Evolutionary conservation across 805 yeast species (phyloP).

Genomic region (Barnettozyma californica): DNA sequence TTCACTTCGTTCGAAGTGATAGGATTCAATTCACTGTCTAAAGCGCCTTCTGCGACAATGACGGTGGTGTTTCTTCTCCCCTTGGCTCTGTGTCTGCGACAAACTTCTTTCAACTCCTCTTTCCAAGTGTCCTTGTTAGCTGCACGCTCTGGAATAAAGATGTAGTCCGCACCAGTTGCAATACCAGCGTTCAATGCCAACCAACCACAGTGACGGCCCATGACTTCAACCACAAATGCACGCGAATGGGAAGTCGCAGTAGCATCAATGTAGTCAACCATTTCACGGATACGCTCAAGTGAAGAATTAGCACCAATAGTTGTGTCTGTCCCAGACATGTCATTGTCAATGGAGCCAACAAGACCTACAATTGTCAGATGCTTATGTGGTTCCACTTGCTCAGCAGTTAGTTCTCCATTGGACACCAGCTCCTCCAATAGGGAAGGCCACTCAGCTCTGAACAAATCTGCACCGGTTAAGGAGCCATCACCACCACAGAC

Average conservation of each 20-base stretch:
- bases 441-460: constrained; percentile 93
- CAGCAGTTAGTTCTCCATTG: constrained; percentile 50
- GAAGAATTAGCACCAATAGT: constrained; percentile 97
- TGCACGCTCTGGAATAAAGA: constrained; percentile 93
- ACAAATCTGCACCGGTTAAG: constrained; percentile 92
- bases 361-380: constrained; percentile 85
- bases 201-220: constrained; percentile 99
- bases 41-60: constrained; percentile 97
- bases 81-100: constrained; percentile 69
- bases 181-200: constrained; percentile 95
- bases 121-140: constrained; percentile 72
- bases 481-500: constrained; percentile 99
- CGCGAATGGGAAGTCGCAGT: constrained; percentile 96
- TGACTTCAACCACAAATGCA: constrained; percentile 96
- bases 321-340: constrained; percentile 94
- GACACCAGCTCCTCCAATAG: constrained; percentile 66
- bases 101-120: constrained; percentile 69
- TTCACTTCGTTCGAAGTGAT: constrained; percentile 78
- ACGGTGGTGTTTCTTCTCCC: constrained; percentile 95
- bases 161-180: constrained; percentile 92
- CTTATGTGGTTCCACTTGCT: constrained; percentile 55
- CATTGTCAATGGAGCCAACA: constrained; percentile 97
- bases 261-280: constrained; percentile 95
- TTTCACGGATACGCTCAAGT: constrained; percentile 85
- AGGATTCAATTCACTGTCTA: constrained; percentile 73